phyloP scores from a whole-genome alignment of 2,329 filamentous ascomycete species.

The Plectosphaerella sp. region DNA sequence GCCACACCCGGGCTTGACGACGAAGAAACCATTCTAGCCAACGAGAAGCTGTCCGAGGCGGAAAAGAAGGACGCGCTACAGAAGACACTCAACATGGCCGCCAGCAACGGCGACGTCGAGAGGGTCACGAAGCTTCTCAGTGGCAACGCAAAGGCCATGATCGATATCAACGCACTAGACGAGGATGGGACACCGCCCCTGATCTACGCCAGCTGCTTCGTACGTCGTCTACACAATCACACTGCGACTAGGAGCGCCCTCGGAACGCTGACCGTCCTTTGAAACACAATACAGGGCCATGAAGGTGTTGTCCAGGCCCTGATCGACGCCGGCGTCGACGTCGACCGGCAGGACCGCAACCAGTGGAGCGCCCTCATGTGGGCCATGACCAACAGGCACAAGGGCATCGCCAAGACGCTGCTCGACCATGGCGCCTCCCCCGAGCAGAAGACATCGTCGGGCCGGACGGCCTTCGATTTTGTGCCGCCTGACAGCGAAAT shows the following conservation, averaged over 20 bases:
- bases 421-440: slow-evolving; percentile 93
- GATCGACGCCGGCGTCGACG: slow-evolving; percentile 78
- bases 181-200: slow-evolving; percentile 94
- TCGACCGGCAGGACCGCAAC: slow-evolving; percentile 92
- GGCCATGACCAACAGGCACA: slow-evolving; percentile 98
- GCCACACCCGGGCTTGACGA: slow-evolving; percentile 69
- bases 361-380: slow-evolving; percentile 99
- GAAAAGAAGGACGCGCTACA: slow-evolving; percentile 82
- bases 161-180: slow-evolving; percentile 84
- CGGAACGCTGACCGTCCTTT: slow-evolving; percentile 2
- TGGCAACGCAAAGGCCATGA: slow-evolving; percentile 67
- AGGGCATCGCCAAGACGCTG: slow-evolving; percentile 87
- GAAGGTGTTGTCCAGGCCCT: slow-evolving; percentile 81
- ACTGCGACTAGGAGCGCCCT: too few relatives aligned
- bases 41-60: slow-evolving; percentile 66
- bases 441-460: slow-evolving; percentile 90
- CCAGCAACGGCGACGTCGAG: slow-evolving; percentile 89
- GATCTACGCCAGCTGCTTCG: slow-evolving; percentile 98
- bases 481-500: slow-evolving; percentile 94
- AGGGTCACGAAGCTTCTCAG: slow-evolving; percentile 72
- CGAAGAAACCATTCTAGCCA: slow-evolving; percentile 72
- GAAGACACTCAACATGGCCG: slow-evolving; percentile 87
- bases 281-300: slow-evolving; percentile 58
- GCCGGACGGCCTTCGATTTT: slow-evolving; percentile 93
- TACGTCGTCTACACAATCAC: slow-evolving; percentile 35